Evolutionary conservation across 441 rosid species (phyloP).

Genomic region (Brassica hybrid): DNA sequence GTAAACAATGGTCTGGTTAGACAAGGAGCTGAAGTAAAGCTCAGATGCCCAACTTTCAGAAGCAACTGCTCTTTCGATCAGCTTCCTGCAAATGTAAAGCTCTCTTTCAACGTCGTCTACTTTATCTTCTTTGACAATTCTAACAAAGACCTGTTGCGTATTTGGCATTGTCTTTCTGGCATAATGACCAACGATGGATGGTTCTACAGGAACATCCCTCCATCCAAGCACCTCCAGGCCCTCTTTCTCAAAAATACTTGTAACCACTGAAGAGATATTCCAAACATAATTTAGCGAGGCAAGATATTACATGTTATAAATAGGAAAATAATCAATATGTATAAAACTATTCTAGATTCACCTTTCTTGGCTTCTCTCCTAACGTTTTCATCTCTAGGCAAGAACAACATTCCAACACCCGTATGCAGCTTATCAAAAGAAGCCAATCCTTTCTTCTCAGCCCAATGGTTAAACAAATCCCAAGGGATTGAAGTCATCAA

Average conservation of each 20-base stretch:
- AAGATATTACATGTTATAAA: background rate
- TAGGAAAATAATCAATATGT: background rate
- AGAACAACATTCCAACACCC: constrained; percentile 96
- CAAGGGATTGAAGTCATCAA: constrained; percentile 98
- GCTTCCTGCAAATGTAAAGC: constrained; percentile 92
- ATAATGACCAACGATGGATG: constrained; percentile 85
- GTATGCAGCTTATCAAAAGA: constrained; percentile 84
- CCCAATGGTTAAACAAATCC: constrained; percentile 89
- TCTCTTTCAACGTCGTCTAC: constrained; percentile 95
- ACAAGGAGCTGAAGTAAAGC: constrained; percentile 93
- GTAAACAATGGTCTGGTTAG: constrained; percentile 94
- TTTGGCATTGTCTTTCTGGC: constrained; percentile 97
- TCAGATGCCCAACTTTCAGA: constrained; percentile 86
- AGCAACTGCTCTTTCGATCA: constrained; percentile 81
- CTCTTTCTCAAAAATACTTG: constrained; percentile 85
- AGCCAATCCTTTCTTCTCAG: constrained; percentile 71
- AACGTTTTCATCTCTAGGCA: constrained; percentile 71
- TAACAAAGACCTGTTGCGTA: constrained; percentile 93
- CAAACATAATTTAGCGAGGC: constrained; percentile 29
- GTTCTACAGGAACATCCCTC: constrained; percentile 94
- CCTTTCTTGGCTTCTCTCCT: constrained; percentile 85
- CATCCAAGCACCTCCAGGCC: constrained; percentile 99
- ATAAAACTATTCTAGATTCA: constrained; percentile 41
- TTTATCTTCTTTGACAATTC: constrained; percentile 84
- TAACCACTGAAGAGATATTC: constrained; percentile 61